phyloP scores from a whole-genome alignment of 371 early-diverging fungal species.

The Apophysomyces elegans region DNA sequence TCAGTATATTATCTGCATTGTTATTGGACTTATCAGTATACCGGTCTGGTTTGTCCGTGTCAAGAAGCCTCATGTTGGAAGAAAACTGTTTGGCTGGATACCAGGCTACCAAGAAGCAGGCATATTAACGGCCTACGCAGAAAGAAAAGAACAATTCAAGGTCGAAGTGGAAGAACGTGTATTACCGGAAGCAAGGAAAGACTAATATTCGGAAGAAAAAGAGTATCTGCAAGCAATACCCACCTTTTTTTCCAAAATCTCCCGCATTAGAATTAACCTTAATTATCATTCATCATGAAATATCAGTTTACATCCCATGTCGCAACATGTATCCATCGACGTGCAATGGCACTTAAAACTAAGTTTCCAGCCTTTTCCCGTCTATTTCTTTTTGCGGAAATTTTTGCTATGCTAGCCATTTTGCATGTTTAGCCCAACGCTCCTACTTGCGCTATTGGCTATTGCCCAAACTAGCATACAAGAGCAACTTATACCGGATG shows the following conservation, averaged over 20 bases:
- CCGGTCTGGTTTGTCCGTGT: constrained; percentile 48
- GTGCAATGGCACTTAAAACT: not conserved
- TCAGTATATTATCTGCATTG: constrained; percentile 42
- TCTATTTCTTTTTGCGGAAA: constrained; percentile 6
- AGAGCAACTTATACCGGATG: constrained; percentile 4
- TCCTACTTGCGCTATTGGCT: not conserved
- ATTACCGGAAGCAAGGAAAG: not conserved
- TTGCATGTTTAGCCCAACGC: not conserved
- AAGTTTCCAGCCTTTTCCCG: not conserved
- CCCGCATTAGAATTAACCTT: not conserved
- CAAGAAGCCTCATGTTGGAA: constrained; percentile 35
- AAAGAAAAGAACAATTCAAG: constrained; percentile 3
- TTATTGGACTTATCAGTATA: constrained; percentile 37
- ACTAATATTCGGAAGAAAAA: not conserved
- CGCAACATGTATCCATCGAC: not conserved
- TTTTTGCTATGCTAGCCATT: not conserved
- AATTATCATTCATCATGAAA: not conserved
- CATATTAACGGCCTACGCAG: constrained; percentile 13
- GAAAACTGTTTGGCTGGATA: constrained; percentile 40
- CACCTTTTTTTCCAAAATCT: not conserved
- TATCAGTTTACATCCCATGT: not conserved
- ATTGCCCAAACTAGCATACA: constrained; percentile 2
- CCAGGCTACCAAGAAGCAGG: constrained; percentile 37
- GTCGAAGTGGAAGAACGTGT: constrained; percentile 4
- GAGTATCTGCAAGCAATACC: not conserved